phyloP scores from a whole-genome alignment of 2,329 filamentous ascomycete genomes.

The Epichloe hybrida region DNA sequence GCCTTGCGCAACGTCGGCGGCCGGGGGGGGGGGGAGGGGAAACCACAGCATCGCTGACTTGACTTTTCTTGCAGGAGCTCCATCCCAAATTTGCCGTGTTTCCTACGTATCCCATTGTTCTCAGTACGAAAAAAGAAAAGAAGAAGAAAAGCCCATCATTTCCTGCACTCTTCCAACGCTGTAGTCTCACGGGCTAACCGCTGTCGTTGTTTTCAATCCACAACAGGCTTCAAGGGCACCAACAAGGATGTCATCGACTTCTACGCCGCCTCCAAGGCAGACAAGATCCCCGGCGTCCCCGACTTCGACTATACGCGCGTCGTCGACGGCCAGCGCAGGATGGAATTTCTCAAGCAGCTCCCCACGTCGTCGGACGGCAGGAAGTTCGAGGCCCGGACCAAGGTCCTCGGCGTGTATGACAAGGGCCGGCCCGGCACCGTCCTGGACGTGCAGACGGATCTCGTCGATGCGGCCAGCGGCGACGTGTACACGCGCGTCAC shows the following conservation, averaged over 20 bases:
- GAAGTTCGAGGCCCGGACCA: conserved; percentile 63
- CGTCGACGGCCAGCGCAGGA: conserved; percentile 72
- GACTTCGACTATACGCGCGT: conserved; percentile 61
- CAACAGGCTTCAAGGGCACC: conserved; percentile 59
- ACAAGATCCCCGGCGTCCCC: conserved; percentile 62
- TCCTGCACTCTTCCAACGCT: too few species aligned
- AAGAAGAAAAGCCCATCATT: not conserved
- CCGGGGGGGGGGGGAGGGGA: rapidly evolving
- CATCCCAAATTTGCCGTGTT: conserved; percentile 79
- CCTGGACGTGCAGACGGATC: conserved; percentile 62
- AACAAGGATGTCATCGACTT: conserved; percentile 72
- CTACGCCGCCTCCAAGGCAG: conserved; percentile 54
- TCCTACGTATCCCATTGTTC: conserved; percentile 74
- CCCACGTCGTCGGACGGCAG: conserved; percentile 57
- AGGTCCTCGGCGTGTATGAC: conserved; percentile 77
- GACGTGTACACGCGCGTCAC: conserved; percentile 60
- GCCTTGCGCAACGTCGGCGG: not conserved
- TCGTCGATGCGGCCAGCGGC: conserved; percentile 55
- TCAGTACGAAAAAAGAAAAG: conserved; percentile 40
- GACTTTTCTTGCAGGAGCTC: conserved; percentile 48
- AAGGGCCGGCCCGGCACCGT: conserved; percentile 77
- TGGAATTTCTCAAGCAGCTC: conserved; percentile 64
- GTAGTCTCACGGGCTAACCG: too few species aligned
- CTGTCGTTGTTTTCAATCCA: not conserved
- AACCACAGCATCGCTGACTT: not conserved